Evolutionary conservation across 768 basidiomycete genomes (phyloP).

Genomic region (Chalciporus piperatus): DNA sequence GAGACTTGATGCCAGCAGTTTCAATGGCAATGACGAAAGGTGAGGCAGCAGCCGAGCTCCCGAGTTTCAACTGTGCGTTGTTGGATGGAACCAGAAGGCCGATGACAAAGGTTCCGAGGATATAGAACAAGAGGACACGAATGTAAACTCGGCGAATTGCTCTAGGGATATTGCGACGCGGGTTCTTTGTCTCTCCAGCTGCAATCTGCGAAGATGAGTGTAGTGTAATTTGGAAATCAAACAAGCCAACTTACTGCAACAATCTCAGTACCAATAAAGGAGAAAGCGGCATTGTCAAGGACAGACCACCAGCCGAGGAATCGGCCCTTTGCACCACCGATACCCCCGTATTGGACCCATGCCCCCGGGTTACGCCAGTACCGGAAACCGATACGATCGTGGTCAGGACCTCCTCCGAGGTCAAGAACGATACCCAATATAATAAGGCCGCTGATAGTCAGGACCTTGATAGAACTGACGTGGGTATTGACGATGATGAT

Average conservation of each 20-base stretch:
- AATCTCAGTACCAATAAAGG: slow-evolving; percentile 92
- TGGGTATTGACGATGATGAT: not conserved
- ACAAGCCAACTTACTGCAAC: slow-evolving; percentile 62
- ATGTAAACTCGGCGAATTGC: slow-evolving; percentile 60
- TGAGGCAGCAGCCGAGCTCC: slow-evolving; percentile 60
- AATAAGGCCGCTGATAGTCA: slow-evolving; percentile 73
- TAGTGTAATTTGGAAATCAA: not conserved
- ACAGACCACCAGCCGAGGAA: slow-evolving; percentile 75
- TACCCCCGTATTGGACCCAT: slow-evolving; percentile 68
- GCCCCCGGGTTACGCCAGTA: slow-evolving; percentile 92
- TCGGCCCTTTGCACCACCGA: slow-evolving; percentile 65
- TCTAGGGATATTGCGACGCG: slow-evolving; percentile 62
- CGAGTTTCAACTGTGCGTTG: slow-evolving; percentile 50
- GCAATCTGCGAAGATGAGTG: slow-evolving; percentile 53
- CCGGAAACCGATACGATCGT: slow-evolving; percentile 57
- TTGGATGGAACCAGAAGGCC: slow-evolving; percentile 81
- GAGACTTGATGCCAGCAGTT: slow-evolving; percentile 78
- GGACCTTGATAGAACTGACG: slow-evolving; percentile 76
- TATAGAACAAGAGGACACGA: slow-evolving; percentile 82
- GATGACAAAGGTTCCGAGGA: slow-evolving; percentile 67
- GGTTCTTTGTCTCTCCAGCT: slow-evolving; percentile 90
- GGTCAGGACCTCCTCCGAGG: slow-evolving; percentile 83
- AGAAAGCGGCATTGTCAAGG: slow-evolving; percentile 87
- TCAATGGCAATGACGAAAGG: slow-evolving; percentile 92
- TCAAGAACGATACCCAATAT: slow-evolving; percentile 75